Percentiles rank a stretch among this genome's conserved stretches.
phyloP scores from a whole-genome alignment of 2,329 filamentous ascomycete species.

The Scleromitrula shiraiana region DNA sequence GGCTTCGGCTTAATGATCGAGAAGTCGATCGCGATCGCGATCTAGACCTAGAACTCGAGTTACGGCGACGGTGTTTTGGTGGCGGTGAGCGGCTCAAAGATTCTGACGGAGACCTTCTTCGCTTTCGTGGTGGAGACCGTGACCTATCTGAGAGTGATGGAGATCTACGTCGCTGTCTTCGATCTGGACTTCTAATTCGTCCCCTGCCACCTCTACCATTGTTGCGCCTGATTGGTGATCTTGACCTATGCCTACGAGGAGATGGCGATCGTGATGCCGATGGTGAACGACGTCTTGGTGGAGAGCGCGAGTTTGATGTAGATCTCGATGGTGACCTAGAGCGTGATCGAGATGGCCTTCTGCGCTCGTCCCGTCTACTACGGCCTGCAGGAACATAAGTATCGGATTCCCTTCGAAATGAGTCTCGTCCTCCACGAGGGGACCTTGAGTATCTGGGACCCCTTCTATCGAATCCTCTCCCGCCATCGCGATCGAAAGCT shows the following conservation, averaged over 20 bases:
- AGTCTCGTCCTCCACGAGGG: slow-evolving; percentile 30
- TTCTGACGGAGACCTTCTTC: slow-evolving; percentile 26
- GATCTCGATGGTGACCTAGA: slow-evolving; percentile 28
- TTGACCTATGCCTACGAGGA: slow-evolving; percentile 25
- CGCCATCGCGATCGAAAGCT: slow-evolving; percentile 38
- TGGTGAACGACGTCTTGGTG: slow-evolving; percentile 21
- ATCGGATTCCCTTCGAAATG: slow-evolving; percentile 24
- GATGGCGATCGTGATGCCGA: slow-evolving; percentile 29
- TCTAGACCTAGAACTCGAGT: slow-evolving; percentile 26
- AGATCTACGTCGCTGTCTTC: slow-evolving; percentile 26
- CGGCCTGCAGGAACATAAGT: slow-evolving; percentile 29
- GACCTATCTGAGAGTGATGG: slow-evolving; percentile 18
- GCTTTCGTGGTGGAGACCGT: slow-evolving; percentile 24
- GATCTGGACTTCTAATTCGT: slow-evolving; percentile 27
- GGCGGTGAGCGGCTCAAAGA: slow-evolving; percentile 26
- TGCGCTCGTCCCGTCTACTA: slow-evolving; percentile 25
- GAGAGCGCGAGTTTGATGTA: slow-evolving; percentile 25
- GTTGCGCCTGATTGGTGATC: slow-evolving; percentile 24
- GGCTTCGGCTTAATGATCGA: slow-evolving; percentile 22
- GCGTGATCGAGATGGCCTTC: slow-evolving; percentile 22
- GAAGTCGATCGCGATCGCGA: slow-evolving; percentile 27
- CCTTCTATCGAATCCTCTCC: slow-evolving; percentile 36
- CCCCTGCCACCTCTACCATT: slow-evolving; percentile 25
- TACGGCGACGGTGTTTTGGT: slow-evolving; percentile 20
- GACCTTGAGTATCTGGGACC: slow-evolving; percentile 38